phyloP scores from a whole-genome alignment of 1,284 basidiomycete species.

The Phlebopus sp. region DNA sequence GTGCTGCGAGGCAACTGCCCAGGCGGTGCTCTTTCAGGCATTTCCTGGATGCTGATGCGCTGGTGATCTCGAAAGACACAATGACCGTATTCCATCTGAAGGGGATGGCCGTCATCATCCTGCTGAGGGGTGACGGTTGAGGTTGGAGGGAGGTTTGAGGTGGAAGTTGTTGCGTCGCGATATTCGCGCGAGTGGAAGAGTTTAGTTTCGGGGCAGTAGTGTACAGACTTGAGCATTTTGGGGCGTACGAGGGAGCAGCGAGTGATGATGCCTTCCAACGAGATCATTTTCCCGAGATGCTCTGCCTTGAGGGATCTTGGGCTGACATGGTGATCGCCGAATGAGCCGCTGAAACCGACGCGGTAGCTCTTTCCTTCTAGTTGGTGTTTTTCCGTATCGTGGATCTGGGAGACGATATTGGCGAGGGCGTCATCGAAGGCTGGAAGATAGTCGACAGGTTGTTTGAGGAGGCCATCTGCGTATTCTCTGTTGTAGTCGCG shows the following conservation, averaged over 20 bases:
- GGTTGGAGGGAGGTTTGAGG: constrained; percentile 83
- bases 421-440: constrained; percentile 88
- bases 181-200: constrained; percentile 90
- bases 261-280: constrained; percentile 97
- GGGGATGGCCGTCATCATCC: constrained; percentile 84
- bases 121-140: constrained; percentile 90
- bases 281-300: constrained; percentile 95
- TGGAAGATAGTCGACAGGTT: constrained; percentile 88
- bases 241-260: constrained; percentile 97
- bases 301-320: constrained; percentile 87
- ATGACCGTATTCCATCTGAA: constrained; percentile 93
- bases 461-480: constrained; percentile 80
- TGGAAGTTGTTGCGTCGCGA: constrained; percentile 88
- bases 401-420: constrained; percentile 72
- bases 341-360: constrained; percentile 96
- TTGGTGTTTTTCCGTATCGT: constrained; percentile 82
- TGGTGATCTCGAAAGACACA: constrained; percentile 96
- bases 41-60: constrained; percentile 97
- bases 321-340: constrained; percentile 97
- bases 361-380: constrained; percentile 78
- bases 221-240: constrained; percentile 96
- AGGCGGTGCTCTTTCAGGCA: constrained; percentile 97
- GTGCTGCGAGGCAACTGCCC: constrained; percentile 95
- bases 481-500: constrained; percentile 89
- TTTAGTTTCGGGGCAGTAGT: constrained; percentile 87